Evolutionary conservation across 371 early-diverging fungal genomes (phyloP), one percentile per base, ranked within the genome.

Genomic region (Haplosporangium sp.): DNA sequence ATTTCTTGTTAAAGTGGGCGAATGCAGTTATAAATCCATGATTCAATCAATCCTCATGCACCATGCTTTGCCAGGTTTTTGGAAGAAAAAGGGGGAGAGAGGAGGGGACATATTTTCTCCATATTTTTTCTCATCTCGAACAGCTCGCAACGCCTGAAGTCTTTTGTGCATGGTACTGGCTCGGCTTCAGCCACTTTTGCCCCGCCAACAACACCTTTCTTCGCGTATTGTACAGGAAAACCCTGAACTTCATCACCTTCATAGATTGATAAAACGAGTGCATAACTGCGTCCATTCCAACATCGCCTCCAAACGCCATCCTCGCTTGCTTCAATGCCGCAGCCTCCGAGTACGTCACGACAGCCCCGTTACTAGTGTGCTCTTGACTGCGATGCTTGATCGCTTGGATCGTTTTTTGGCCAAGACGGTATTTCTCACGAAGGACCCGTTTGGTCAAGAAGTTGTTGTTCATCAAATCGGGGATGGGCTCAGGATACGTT

Each of bases 301-400:
- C 60, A 67, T 69, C 69, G 0, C 69, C 69, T 18, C 69, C 69
- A 51, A 48, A 55, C 41, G 7, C n/a, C 23, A 20, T 20, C 20
- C 60, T 59, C 10, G 67, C 59, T 20, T 20, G 23, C 23, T 1
- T 10, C 48, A 55, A 5, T 1, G 60, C 60, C 0, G 8, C 55
- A 12, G 16, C 23, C 23, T 60, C 67, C 9, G 16, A 47, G 29
- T 67, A 67, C 13, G n/a, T 43, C 18, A 67, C 60, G 13, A 48
- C 47, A 21, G 10, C 55, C 12, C 55, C 40, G 5, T 11, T 13
- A 5, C 6, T n/a, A 6, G 45, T 45, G 8, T 14, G 42, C 13
- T 53, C 66, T 7, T 21, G 11, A 2, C 11, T 46, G 18, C 67
- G 14, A 9, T 46, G 29, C 21, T 29, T 55, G 20, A 67, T 67